A percentile compares a stretch with the other conserved stretches of the same genome.
phyloP scores from a whole-genome alignment of 2,329 filamentous ascomycete species.

The Rhytidhysteron rufulum region DNA sequence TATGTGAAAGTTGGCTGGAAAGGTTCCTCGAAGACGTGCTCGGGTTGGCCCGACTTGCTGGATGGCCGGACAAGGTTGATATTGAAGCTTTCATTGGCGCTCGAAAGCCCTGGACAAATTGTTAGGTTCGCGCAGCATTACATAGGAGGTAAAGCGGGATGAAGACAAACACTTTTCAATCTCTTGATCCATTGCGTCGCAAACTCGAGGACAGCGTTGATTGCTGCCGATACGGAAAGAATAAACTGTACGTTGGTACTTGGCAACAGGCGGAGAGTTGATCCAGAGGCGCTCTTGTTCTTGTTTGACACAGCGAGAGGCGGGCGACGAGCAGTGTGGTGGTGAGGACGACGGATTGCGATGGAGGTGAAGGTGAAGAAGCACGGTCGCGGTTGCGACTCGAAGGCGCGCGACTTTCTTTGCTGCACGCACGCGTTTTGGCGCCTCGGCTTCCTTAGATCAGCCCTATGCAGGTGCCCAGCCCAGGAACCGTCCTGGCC shows the following conservation, averaged over 20 bases:
- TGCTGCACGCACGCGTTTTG: slow-evolving; percentile 1
- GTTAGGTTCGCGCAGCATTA: background rate
- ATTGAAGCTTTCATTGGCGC: slow-evolving; percentile 35
- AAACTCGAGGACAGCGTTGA: background rate
- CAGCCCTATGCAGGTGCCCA: background rate
- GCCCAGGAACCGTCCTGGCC: background rate
- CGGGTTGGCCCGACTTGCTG: slow-evolving; percentile 12
- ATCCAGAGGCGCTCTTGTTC: too few species aligned
- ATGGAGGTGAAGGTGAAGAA: background rate
- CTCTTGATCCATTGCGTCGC: slow-evolving; percentile 11
- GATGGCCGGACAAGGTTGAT: slow-evolving; percentile 34
- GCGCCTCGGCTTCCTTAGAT: background rate
- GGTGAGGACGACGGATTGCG: too few species aligned
- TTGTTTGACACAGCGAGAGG: too few species aligned
- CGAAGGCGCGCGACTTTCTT: background rate
- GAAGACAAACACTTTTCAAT: slow-evolving; percentile 31
- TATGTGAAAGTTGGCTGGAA: slow-evolving; percentile 91
- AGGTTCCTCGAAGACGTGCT: slow-evolving; percentile 51
- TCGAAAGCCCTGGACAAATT: slow-evolving; percentile 22
- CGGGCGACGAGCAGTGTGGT: too few species aligned
- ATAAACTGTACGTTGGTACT: too few species aligned
- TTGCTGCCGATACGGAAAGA: background rate
- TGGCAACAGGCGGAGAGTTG: too few species aligned
- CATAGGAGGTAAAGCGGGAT: background rate
- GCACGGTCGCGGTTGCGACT: background rate